These are phyloP conservation scores for Ichthyophthirius multifiliis DNA, from an alignment of 169 alveolate genomes.

Conservation along the genomic window DNA sequence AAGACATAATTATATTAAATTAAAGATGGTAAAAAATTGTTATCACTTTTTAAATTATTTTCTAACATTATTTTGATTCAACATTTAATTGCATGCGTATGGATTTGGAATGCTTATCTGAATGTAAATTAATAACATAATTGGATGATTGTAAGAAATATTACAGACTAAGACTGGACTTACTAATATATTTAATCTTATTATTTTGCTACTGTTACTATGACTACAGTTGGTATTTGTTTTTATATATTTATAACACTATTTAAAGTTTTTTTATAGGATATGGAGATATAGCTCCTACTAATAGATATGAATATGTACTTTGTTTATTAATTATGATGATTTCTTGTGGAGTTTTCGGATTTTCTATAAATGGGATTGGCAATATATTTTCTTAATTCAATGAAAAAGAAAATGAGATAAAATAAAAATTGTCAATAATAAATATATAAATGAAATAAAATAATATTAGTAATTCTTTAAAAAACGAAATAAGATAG, in stretches of 20 bases:
- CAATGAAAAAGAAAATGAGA: background rate
- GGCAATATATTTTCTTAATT: background rate
- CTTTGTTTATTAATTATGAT: background rate
- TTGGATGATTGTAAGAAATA: background rate
- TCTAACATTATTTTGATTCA: background rate
- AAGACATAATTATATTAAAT: background rate
- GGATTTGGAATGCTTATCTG: background rate
- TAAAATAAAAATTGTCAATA: background rate
- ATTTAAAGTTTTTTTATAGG: background rate
- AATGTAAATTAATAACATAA: background rate
- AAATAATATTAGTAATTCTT: background rate
- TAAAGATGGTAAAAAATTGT: background rate
- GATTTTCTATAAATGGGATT: background rate
- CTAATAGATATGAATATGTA: background rate
- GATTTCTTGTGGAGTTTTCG: slow-evolving; percentile 4
- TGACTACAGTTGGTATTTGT: background rate
- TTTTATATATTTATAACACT: too few species aligned
- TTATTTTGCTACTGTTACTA: background rate
- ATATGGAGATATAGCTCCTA: slow-evolving; percentile 6
- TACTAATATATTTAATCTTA: background rate
- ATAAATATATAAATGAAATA: background rate
- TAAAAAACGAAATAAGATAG: background rate
- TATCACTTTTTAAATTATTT: background rate
- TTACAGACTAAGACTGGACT: background rate
- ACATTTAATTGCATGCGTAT: background rate